Percentiles rank a stretch among this genome's conserved stretches.
Evolutionary conservation across 768 basidiomycete species (phyloP).

Genomic region (Chlorophyllum brunneum): DNA sequence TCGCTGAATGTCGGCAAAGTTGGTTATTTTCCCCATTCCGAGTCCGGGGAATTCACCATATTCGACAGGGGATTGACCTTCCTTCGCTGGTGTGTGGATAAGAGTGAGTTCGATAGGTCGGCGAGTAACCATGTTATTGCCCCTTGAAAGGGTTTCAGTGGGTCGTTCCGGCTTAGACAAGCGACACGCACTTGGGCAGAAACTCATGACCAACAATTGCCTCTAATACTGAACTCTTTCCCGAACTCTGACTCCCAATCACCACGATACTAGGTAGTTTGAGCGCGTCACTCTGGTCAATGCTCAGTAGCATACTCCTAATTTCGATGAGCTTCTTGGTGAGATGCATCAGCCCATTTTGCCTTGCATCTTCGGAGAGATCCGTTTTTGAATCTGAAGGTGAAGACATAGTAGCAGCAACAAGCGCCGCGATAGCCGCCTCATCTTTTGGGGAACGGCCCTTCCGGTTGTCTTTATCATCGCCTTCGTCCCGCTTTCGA

Average conservation of each 20-base stretch:
- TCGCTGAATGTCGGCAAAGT: constrained; percentile 89
- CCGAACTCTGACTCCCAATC: constrained; percentile 96
- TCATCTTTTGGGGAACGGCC: constrained; percentile 54
- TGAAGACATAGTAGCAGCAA: constrained; percentile 76
- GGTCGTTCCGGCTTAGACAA: neutral
- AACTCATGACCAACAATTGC: constrained; percentile 98
- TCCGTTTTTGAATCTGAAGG: constrained; percentile 57
- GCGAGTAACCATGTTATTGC: constrained; percentile 98
- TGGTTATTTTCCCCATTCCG: constrained; percentile 83
- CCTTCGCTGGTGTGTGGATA: constrained; percentile 75
- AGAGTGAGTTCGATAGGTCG: constrained; percentile 97
- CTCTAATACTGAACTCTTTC: constrained; percentile 96
- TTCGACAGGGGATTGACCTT: constrained; percentile 58
- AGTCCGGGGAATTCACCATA: constrained; percentile 95
- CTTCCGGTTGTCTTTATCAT: constrained; percentile 29
- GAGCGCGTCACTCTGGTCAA: constrained; percentile 92
- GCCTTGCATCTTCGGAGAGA: constrained; percentile 40
- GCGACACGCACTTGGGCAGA: constrained; percentile 80
- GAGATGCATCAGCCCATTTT: constrained; percentile 88
- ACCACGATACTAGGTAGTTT: constrained; percentile 98
- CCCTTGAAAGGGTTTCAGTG: constrained; percentile 45
- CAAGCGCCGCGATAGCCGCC: constrained; percentile 66
- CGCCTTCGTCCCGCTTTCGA: constrained; percentile 28
- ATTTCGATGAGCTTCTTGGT: constrained; percentile 97
- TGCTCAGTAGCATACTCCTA: constrained; percentile 87